A percentile compares a stretch with the other conserved stretches of the same genome.
Conservation (phyloP, 2,329 filamentous ascomycete genomes). For the Botrytis medusae region DNA sequence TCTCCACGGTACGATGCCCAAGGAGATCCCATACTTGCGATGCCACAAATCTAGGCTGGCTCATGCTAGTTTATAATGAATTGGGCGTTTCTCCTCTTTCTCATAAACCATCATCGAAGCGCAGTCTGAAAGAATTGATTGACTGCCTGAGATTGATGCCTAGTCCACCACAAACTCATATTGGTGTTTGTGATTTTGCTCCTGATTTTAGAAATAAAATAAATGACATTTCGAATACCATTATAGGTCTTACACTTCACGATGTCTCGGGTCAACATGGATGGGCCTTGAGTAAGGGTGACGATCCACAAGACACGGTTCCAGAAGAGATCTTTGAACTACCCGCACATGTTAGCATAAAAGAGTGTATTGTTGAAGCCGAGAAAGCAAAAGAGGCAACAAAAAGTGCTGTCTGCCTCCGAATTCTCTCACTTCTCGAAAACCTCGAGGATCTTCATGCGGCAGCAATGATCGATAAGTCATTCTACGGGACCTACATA, state of each 20-base stretch:
- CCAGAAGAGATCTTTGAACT: constrained; percentile 23
- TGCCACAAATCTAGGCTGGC: constrained; percentile 53
- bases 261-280: constrained; percentile 51
- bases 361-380: constrained; percentile 23
- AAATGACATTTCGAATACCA: constrained; percentile 52
- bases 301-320: neutral
- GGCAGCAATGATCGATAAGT: constrained; percentile 45
- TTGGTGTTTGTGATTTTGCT: constrained; percentile 51
- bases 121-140: constrained; percentile 49
- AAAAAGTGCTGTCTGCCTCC: constrained; percentile 40
- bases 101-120: constrained; percentile 36
- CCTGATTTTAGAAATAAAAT: constrained; percentile 49
- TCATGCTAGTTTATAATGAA: constrained; percentile 53
- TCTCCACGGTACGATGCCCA: constrained; percentile 49
- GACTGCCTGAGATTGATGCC: constrained; percentile 47
- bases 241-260: constrained; percentile 49
- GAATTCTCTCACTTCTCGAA: constrained; percentile 45
- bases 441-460: constrained; percentile 46
- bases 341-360: constrained; percentile 18
- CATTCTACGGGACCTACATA: constrained; percentile 49
- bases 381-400: constrained; percentile 23
- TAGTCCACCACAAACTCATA: constrained; percentile 46
- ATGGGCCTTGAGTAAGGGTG: constrained; percentile 50
- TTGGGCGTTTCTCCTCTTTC: constrained; percentile 46
- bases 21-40: constrained; percentile 53